A percentile compares a stretch with the other conserved stretches of the same genome.
phyloP scores from a whole-genome alignment of 768 basidiomycete genomes.

The Mycena alexandri region DNA sequence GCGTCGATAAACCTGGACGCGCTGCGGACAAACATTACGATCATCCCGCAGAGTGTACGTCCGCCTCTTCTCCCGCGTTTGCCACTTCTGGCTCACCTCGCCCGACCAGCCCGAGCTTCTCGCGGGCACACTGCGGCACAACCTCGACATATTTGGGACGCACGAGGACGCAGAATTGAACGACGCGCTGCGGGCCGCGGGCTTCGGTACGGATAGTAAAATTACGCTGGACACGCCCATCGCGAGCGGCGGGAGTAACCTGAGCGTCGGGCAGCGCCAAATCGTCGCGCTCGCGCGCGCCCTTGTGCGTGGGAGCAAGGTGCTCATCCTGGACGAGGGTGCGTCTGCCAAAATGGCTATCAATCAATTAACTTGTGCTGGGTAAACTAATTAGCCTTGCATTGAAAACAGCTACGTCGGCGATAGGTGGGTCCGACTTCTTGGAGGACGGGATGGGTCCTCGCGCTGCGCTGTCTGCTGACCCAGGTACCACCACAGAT shows the following conservation, averaged over 20 bases:
- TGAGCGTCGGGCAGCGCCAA: conserved; percentile 44
- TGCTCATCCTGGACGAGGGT: conserved; percentile 61
- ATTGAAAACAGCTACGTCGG: conserved; percentile 20
- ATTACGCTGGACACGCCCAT: conserved; percentile 49
- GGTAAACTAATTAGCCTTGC: no score
- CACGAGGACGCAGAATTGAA: conserved; percentile 56
- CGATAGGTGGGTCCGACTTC: conserved; percentile 17
- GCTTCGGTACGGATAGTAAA: conserved; percentile 42
- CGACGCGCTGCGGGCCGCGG: conserved; percentile 50
- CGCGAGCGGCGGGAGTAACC: conserved; percentile 63
- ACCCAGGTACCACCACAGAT: conserved; percentile 22
- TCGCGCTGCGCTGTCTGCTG: neutral
- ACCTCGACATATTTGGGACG: conserved; percentile 60
- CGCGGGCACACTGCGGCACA: conserved; percentile 57
- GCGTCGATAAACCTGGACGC: conserved; percentile 65
- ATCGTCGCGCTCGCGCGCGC: no score
- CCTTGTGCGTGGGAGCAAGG: no score
- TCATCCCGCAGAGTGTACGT: conserved; percentile 62
- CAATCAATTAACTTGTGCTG: no score
- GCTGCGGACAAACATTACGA: conserved; percentile 69
- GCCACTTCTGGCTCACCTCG: neutral
- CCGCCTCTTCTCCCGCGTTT: neutral
- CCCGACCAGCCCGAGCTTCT: conserved; percentile 49
- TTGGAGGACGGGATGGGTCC: no score
- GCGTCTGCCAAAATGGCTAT: conserved; percentile 13